phyloP scores from a whole-genome alignment of 768 basidiomycete species.

The Hemileccinum rubropunctum region DNA sequence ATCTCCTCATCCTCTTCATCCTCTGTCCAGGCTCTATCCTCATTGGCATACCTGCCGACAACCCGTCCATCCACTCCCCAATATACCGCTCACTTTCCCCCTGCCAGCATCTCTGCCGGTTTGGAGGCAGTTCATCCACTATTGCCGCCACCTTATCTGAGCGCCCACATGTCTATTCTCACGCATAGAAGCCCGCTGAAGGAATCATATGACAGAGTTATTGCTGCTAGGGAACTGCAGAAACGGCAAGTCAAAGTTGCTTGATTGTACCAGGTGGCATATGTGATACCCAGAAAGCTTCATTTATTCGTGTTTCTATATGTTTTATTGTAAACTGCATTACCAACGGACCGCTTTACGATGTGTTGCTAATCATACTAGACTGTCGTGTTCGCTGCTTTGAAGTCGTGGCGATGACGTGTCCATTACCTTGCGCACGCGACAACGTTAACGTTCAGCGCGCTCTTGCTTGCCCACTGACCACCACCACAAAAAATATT shows the following conservation, averaged over 20 bases:
- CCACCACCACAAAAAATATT: slow-evolving; percentile 2
- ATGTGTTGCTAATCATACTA: slow-evolving; percentile 6
- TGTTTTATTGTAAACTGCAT: slow-evolving; percentile 25
- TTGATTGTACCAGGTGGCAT: neutral
- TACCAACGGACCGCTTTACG: slow-evolving; percentile 14
- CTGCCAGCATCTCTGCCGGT: slow-evolving; percentile 50
- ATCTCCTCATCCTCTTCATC: slow-evolving; percentile 48
- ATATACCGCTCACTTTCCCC: slow-evolving; percentile 61
- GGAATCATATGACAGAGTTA: slow-evolving; percentile 69
- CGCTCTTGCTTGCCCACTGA: neutral
- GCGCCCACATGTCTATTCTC: slow-evolving; percentile 67
- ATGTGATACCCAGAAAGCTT: slow-evolving; percentile 21
- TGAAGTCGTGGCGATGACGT: slow-evolving; percentile 23
- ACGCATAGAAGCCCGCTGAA: slow-evolving; percentile 62
- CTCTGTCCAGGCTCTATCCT: slow-evolving; percentile 53
- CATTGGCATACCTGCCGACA: slow-evolving; percentile 52
- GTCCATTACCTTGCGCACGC: slow-evolving; percentile 8
- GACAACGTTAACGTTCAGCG: neutral
- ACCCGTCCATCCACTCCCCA: slow-evolving; percentile 38
- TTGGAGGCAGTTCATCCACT: slow-evolving; percentile 66
- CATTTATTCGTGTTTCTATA: slow-evolving; percentile 28
- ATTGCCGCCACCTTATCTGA: slow-evolving; percentile 69
- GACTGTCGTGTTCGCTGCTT: neutral
- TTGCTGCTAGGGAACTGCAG: slow-evolving; percentile 48
- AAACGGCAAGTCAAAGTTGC: slow-evolving; percentile 13